Conservation (phyloP, 2,329 filamentous ascomycete species). For the Leptographium wingfieldii region DNA sequence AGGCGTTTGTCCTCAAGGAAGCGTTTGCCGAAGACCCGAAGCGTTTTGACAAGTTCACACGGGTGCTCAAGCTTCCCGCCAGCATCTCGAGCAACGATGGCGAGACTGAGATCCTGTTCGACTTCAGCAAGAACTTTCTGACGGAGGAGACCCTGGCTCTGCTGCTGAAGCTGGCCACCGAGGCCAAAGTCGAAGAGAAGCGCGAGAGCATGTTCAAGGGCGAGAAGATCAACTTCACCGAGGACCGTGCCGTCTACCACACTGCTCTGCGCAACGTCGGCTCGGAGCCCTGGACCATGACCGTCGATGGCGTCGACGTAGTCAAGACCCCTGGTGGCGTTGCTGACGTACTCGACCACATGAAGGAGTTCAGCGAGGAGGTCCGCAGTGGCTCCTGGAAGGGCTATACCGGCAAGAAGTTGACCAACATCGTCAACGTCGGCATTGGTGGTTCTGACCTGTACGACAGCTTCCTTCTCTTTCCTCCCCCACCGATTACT, state of each 20-base stretch:
- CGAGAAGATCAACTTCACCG: slow-evolving; percentile 99
- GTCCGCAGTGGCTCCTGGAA: slow-evolving; percentile 93
- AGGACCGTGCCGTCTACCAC: slow-evolving; percentile 92
- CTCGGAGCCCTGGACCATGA: slow-evolving; percentile 53
- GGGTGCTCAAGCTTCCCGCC: slow-evolving; percentile 71
- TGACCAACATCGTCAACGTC: slow-evolving; percentile 92
- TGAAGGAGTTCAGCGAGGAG: slow-evolving; percentile 96
- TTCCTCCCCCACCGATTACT: neutral
- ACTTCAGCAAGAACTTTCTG: slow-evolving; percentile 98
- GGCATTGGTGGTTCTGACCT: slow-evolving; percentile 97
- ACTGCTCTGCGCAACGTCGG: slow-evolving; percentile 82
- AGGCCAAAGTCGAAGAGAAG: slow-evolving; percentile 83
- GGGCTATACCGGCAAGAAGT: slow-evolving; percentile 92
- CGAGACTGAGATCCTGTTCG: slow-evolving; percentile 79
- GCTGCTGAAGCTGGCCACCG: slow-evolving; percentile 78
- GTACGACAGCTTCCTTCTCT: slow-evolving; percentile 37
- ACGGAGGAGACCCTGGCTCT: slow-evolving; percentile 83
- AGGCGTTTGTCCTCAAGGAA: slow-evolving; percentile 84
- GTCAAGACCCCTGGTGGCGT: slow-evolving; percentile 82
- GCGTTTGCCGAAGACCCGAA: slow-evolving; percentile 79
- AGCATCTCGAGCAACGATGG: slow-evolving; percentile 42
- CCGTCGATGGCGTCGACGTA: slow-evolving; percentile 86
- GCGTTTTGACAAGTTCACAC: slow-evolving; percentile 84
- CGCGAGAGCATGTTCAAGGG: slow-evolving; percentile 96
- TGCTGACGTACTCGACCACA: slow-evolving; percentile 83